A percentile compares a stretch with the other conserved stretches of the same genome.
Conservation (phyloP, 2,329 filamentous ascomycete genomes). For the Fusarium multiceps region DNA sequence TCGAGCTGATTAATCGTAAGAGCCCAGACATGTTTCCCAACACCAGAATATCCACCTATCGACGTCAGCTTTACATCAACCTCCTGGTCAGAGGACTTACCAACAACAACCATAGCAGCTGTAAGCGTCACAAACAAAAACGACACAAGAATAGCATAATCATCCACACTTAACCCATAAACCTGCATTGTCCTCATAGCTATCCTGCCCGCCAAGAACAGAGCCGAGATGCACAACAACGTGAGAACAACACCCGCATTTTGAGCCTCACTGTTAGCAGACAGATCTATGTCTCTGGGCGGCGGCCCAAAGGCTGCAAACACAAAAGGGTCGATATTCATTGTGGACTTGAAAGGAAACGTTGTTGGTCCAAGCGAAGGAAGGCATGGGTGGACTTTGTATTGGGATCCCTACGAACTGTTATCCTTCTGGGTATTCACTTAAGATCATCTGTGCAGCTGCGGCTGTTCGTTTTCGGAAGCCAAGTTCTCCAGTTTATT, state of each 20-base stretch:
- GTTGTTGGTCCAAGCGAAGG: background rate
- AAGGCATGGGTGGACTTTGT: background rate
- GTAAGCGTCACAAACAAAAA: slow-evolving; percentile 13
- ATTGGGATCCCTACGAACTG: background rate
- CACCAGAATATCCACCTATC: slow-evolving; percentile 8
- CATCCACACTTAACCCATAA: slow-evolving; percentile 14
- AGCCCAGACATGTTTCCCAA: slow-evolving; percentile 23
- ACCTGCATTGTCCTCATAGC: slow-evolving; percentile 8
- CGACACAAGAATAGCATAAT: slow-evolving; percentile 18
- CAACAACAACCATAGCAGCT: slow-evolving; percentile 3
- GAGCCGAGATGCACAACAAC: slow-evolving; percentile 4
- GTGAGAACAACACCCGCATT: slow-evolving; percentile 15
- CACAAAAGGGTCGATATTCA: slow-evolving; percentile 17
- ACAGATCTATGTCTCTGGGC: slow-evolving; percentile 9
- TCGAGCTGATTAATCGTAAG: slow-evolving; percentile 3
- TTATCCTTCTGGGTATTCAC: background rate
- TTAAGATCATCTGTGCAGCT: slow-evolving; percentile 2
- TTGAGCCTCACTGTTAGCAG: background rate
- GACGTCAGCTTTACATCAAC: background rate
- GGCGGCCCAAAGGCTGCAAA: slow-evolving; percentile 10
- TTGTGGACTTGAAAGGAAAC: background rate
- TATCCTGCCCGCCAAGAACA: slow-evolving; percentile 4
- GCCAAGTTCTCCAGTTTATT: slow-evolving; percentile 7
- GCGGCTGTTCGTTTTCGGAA: background rate
- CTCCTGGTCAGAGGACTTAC: background rate